Evolutionary conservation across 176 grass and related monocot genomes (phyloP).

Genomic region (Elymus sibiricus): DNA sequence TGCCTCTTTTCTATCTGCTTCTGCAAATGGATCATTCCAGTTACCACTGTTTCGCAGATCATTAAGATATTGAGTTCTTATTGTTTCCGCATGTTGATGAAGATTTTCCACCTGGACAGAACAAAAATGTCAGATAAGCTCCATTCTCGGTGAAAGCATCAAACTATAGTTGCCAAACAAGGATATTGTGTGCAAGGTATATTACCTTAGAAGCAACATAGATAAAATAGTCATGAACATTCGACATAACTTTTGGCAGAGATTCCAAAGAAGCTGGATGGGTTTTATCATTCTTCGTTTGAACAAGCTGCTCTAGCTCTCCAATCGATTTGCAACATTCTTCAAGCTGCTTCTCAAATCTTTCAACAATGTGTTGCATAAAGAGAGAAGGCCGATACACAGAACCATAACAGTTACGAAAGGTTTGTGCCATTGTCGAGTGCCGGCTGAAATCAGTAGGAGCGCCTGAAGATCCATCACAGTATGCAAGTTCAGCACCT

Average conservation of each 20-base stretch:
- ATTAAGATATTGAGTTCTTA: constrained; percentile 56
- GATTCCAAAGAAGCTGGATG: constrained; percentile 44
- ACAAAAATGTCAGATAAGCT: constrained; percentile 32
- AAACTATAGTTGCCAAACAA: constrained; percentile 10
- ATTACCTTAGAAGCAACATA: constrained; percentile 86
- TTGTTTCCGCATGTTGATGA: constrained; percentile 68
- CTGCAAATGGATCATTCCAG: constrained; percentile 65
- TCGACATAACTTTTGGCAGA: constrained; percentile 69
- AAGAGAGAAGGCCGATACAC: constrained; percentile 68
- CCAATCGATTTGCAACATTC: constrained; percentile 61
- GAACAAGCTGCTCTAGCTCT: constrained; percentile 75
- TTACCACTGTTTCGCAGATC: constrained; percentile 37
- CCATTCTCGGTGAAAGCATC: neutral
- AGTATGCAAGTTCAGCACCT: constrained; percentile 39
- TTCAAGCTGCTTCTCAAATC: constrained; percentile 59
- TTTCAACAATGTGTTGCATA: constrained; percentile 51
- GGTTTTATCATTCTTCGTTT: constrained; percentile 49
- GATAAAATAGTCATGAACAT: constrained; percentile 86
- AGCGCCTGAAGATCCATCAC: constrained; percentile 1
- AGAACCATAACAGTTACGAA: constrained; percentile 45
- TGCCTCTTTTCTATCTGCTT: constrained; percentile 66
- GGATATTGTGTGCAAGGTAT: neutral
- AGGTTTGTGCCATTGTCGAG: constrained; percentile 29
- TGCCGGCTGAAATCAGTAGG: constrained; percentile 34
- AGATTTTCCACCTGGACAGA: constrained; percentile 69